Percentiles rank a stretch among this genome's conserved stretches.
These are phyloP conservation scores for Suhomyces sp. DNA, from an alignment of 805 yeast genomes.

Conservation along the genomic window DNA sequence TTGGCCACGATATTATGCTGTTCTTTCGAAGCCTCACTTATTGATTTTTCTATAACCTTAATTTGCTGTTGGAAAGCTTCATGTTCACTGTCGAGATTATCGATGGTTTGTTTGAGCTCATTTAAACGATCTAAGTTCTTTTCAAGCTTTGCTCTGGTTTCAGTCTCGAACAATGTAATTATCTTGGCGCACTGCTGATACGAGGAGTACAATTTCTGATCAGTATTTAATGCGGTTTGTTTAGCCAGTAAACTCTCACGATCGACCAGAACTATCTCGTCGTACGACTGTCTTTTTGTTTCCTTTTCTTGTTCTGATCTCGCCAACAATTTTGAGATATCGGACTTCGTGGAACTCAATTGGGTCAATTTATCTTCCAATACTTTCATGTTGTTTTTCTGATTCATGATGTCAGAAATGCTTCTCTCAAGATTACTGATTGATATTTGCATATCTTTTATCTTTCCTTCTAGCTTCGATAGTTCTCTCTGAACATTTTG, in stretches of 20 bases:
- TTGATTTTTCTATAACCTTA: conserved; percentile 15
- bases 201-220: background rate
- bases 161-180: conserved; percentile 17
- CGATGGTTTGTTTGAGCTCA: conserved; percentile 10
- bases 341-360: conserved; percentile 1
- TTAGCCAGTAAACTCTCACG: background rate
- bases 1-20: conserved; percentile 63
- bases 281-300: background rate
- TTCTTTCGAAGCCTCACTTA: conserved; percentile 37
- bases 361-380: conserved; percentile 14
- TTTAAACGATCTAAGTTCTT: conserved; percentile 16
- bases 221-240: background rate
- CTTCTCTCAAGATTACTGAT: conserved; percentile 54
- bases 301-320: background rate
- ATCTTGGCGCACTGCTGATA: conserved; percentile 1
- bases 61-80: conserved; percentile 3
- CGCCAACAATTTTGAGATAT: background rate
- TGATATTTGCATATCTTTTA: conserved; percentile 51
- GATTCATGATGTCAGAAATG: conserved; percentile 43
- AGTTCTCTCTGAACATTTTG: conserved; percentile 45
- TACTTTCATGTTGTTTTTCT: conserved; percentile 38
- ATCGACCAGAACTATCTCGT: background rate
- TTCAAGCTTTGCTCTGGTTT: conserved; percentile 18
- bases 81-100: background rate
- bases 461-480: conserved; percentile 43